These are phyloP conservation scores for Alternaria postmessia DNA, from an alignment of 2,329 filamentous ascomycete species.

Conservation along the genomic window DNA sequence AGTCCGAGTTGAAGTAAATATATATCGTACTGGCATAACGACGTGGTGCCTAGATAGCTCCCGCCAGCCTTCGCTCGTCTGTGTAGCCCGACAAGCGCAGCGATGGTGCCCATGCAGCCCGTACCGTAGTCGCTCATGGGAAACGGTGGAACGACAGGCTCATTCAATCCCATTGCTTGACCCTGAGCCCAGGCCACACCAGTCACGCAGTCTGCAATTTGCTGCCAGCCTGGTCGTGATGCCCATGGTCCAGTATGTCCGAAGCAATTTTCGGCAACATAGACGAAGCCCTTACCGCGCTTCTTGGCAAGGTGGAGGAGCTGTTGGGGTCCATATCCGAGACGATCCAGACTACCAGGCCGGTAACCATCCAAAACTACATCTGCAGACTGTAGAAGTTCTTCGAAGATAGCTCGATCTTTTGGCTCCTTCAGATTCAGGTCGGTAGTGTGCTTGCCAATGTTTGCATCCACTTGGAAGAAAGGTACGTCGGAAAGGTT, in stretches of 20 bases:
- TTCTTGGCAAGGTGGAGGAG: conserved; percentile 62
- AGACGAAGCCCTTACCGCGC: conserved; percentile 70
- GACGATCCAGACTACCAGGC: conserved; percentile 68
- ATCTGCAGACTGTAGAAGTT: conserved; percentile 68
- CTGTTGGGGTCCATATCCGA: conserved; percentile 68
- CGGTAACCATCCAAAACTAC: conserved; percentile 75
- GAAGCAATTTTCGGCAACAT: conserved; percentile 77
- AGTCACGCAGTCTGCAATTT: conserved; percentile 72
- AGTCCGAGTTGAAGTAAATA: conserved; percentile 68
- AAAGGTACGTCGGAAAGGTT: conserved; percentile 74
- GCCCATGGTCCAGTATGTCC: conserved; percentile 72
- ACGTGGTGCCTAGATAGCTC: conserved; percentile 71
- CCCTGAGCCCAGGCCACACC: conserved; percentile 70
- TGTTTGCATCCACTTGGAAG: conserved; percentile 76
- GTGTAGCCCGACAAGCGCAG: conserved; percentile 70
- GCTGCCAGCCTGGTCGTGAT: conserved; percentile 72
- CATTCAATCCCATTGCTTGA: conserved; percentile 66
- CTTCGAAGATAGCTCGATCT: conserved; percentile 66
- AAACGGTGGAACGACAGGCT: conserved; percentile 71
- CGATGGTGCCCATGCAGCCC: conserved; percentile 74
- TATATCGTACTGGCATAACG: conserved; percentile 73
- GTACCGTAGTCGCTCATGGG: conserved; percentile 72
- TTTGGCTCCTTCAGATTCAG: conserved; percentile 66
- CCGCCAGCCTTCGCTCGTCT: conserved; percentile 69
- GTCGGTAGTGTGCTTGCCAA: conserved; percentile 72